These are phyloP conservation scores for Coniochaeta hoffmannii DNA, from an alignment of 2,329 filamentous ascomycete genomes.

Conservation along the genomic window DNA sequence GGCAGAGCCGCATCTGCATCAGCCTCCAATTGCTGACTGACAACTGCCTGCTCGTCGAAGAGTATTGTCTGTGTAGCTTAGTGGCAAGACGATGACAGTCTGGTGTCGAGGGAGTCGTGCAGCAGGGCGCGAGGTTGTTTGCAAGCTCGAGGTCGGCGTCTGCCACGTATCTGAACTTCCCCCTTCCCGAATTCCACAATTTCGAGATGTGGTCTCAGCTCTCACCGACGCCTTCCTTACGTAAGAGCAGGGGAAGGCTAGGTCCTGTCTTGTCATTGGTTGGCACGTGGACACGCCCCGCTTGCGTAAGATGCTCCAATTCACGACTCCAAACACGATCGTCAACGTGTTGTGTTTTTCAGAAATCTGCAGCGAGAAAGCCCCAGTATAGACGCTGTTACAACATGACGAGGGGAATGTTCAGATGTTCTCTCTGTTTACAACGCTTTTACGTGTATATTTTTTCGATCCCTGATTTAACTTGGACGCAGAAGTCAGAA, in stretches of 20 bases:
- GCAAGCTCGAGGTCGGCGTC: background rate
- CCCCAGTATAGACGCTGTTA: background rate
- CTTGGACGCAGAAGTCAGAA: too few species aligned
- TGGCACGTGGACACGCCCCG: background rate
- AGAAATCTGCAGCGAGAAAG: too few species aligned
- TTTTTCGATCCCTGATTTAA: too few species aligned
- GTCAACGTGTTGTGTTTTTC: too few species aligned
- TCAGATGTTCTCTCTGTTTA: too few species aligned
- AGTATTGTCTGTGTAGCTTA: background rate
- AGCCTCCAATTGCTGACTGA: background rate
- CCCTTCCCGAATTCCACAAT: conserved; percentile 1
- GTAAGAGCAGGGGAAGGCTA: background rate
- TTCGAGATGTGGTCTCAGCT: conserved; percentile 4
- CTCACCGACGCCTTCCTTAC: conserved; percentile 1
- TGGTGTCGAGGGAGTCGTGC: background rate
- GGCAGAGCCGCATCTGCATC: background rate
- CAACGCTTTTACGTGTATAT: too few species aligned
- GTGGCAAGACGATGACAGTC: background rate
- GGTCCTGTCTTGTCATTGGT: background rate
- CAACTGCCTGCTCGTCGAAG: background rate
- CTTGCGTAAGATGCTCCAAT: too few species aligned
- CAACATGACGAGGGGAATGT: too few species aligned
- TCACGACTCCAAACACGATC: too few species aligned
- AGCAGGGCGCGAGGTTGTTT: background rate
- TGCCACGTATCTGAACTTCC: background rate